A percentile compares a stretch with the other conserved stretches of the same genome.
These are phyloP conservation scores for Fulvia fulva DNA, from an alignment of 2,329 filamentous ascomycete species.

Conservation along the genomic window DNA sequence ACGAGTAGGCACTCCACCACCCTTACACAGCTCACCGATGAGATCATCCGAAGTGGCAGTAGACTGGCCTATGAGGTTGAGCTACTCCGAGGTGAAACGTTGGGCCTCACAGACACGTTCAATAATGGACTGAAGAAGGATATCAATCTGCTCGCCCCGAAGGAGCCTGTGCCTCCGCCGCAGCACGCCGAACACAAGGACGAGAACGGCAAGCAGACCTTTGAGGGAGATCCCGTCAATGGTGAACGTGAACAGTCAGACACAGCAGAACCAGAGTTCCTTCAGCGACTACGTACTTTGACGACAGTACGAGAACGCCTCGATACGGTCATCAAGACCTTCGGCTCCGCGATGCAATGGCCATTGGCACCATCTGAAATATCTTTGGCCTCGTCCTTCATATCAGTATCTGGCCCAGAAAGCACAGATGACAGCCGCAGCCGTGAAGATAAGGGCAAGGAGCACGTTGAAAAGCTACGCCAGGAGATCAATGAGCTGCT, in stretches of 20 bases:
- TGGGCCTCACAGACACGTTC: slow-evolving; percentile 74
- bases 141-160: slow-evolving; percentile 62
- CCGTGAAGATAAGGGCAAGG: slow-evolving; percentile 81
- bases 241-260: slow-evolving; percentile 3
- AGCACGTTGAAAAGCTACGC: slow-evolving; percentile 66
- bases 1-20: slow-evolving; percentile 76
- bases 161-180: background rate
- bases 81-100: slow-evolving; percentile 80
- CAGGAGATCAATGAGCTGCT: slow-evolving; percentile 69
- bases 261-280: slow-evolving; percentile 55
- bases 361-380: slow-evolving; percentile 85
- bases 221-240: slow-evolving; percentile 1
- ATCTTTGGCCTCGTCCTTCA: slow-evolving; percentile 78
- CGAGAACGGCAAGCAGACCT: slow-evolving; percentile 6
- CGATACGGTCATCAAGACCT: slow-evolving; percentile 83
- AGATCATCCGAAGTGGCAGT: slow-evolving; percentile 84
- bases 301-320: slow-evolving; percentile 78
- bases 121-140: slow-evolving; percentile 68
- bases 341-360: slow-evolving; percentile 95
- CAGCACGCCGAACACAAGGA: background rate
- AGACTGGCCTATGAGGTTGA: slow-evolving; percentile 93
- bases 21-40: slow-evolving; percentile 86
- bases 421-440: slow-evolving; percentile 53
- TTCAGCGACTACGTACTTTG: slow-evolving; percentile 76
- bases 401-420: slow-evolving; percentile 82